Percentiles rank a stretch among this genome's conserved stretches.
Conservation (phyloP, 148 eudicot genomes). For the Pharnaceum exiguum region DNA sequence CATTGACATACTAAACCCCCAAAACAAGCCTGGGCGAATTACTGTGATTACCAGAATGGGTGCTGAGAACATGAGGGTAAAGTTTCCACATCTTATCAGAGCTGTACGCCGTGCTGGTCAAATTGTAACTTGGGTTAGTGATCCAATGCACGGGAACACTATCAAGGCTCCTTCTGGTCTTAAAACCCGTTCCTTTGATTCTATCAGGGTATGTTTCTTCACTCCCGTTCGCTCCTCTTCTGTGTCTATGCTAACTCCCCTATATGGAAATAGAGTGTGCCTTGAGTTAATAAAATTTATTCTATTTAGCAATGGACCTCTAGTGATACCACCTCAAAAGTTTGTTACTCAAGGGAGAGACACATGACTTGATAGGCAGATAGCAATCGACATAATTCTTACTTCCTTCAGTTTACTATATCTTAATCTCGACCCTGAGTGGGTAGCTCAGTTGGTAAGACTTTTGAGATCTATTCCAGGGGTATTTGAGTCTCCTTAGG, state of each 20-base stretch:
- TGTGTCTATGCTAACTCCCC: too few relatives aligned
- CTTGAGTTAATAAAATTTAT: not conserved
- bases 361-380: too few relatives aligned
- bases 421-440: too few relatives aligned
- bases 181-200: conserved; percentile 64
- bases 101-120: conserved; percentile 69
- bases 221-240: not conserved
- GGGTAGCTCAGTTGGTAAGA: too few relatives aligned
- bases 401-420: too few relatives aligned
- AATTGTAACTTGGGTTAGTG: conserved; percentile 66
- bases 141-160: conserved; percentile 79
- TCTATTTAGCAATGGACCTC: not conserved
- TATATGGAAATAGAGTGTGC: not conserved
- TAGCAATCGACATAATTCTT: too few relatives aligned
- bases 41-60: conserved; percentile 70
- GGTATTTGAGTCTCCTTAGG: too few relatives aligned
- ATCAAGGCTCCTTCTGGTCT: conserved; percentile 71
- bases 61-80: conserved; percentile 74
- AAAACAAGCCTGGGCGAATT: conserved; percentile 65
- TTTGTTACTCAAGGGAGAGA: too few relatives aligned
- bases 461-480: too few relatives aligned
- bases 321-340: too few relatives aligned
- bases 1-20: conserved; percentile 67
- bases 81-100: conserved; percentile 63
- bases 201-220: conserved; percentile 49